phyloP scores from a whole-genome alignment of 352 stramenopile genomes.

The Phytophthora rubi region DNA sequence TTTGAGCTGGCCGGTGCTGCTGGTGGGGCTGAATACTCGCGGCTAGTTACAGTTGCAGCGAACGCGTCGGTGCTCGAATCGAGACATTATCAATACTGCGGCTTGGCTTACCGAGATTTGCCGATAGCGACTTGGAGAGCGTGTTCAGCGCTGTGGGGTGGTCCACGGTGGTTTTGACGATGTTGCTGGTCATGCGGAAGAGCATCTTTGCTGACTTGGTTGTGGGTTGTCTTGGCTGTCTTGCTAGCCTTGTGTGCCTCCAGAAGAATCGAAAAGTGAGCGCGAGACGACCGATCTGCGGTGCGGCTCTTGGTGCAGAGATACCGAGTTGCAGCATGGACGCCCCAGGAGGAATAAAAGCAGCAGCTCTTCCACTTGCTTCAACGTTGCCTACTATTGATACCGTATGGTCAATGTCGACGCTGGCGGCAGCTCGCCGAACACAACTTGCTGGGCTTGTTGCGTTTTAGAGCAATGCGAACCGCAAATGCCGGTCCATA shows the following conservation, averaged over 20 bases:
- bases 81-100: too few relatives aligned
- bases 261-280: conserved; percentile 3
- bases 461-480: background rate
- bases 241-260: background rate
- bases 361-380: background rate
- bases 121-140: conserved; percentile 16
- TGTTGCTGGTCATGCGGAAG: conserved; percentile 17
- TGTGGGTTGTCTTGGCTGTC: background rate
- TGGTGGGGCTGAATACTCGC: conserved; percentile 10
- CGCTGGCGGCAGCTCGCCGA: too few relatives aligned
- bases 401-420: background rate
- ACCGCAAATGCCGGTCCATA: background rate
- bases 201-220: conserved; percentile 5
- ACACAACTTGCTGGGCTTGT: background rate
- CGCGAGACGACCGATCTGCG: background rate
- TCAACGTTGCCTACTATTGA: background rate
- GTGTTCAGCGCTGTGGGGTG: conserved; percentile 10
- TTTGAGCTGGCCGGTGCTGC: background rate
- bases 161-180: conserved; percentile 13
- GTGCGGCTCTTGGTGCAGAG: conserved; percentile 1
- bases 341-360: background rate
- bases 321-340: conserved; percentile 6
- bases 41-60: background rate
- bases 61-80: too few relatives aligned
- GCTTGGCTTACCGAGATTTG: conserved; percentile 1